phyloP scores from a whole-genome alignment of 164 flowering plant genomes.

The Stephania cephalantha region DNA sequence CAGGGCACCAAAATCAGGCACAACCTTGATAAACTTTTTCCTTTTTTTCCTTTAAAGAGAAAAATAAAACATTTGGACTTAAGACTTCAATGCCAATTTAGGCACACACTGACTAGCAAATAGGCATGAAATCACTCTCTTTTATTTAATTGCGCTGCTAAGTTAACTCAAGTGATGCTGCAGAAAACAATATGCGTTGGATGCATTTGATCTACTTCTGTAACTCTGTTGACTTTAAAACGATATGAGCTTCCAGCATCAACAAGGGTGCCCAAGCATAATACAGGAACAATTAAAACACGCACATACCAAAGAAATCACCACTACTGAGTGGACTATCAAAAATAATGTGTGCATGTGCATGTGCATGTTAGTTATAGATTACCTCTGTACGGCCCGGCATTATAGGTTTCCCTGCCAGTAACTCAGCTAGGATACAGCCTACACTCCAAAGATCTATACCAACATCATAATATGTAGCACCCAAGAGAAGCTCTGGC shows the following conservation, averaged over 20 bases:
- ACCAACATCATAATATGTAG: conserved; percentile 82
- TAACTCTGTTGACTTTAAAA: no score
- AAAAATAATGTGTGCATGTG: background rate
- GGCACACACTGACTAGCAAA: no score
- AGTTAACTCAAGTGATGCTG: no score
- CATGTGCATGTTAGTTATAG: background rate
- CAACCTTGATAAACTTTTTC: no score
- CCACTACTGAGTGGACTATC: background rate
- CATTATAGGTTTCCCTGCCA: conserved; percentile 88
- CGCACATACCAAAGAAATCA: background rate
- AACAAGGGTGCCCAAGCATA: background rate
- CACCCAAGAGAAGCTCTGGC: conserved; percentile 74
- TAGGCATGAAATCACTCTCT: no score
- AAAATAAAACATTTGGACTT: no score
- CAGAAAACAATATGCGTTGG: no score
- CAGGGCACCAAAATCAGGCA: no score
- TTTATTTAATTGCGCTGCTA: no score
- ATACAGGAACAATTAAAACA: background rate
- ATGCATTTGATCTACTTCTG: no score
- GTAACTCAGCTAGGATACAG: conserved; percentile 77
- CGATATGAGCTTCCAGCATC: background rate
- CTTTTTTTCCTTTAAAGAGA: no score
- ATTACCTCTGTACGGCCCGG: conserved; percentile 89
- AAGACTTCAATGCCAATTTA: no score
- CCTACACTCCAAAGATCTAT: conserved; percentile 96